phyloP scores from a whole-genome alignment of 2,329 filamentous ascomycete genomes.

The Aureobasidium lini region DNA sequence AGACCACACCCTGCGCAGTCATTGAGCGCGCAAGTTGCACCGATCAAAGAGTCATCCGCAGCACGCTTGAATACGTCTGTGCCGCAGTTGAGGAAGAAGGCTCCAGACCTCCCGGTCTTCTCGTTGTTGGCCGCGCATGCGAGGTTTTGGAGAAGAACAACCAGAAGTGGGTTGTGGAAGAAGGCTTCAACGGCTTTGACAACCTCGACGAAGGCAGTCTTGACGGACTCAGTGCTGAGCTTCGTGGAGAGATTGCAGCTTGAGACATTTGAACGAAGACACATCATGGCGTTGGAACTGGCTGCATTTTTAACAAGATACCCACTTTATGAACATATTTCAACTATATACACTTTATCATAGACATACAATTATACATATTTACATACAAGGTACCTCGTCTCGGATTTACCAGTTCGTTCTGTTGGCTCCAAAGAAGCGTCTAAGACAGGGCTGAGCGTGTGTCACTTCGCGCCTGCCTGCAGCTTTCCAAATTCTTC shows the following conservation, averaged over 20 bases:
- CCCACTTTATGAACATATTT: not conserved
- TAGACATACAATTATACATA: not conserved
- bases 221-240: constrained; percentile 23
- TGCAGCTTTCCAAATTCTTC: not conserved
- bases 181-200: constrained; percentile 73
- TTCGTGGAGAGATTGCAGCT: not conserved
- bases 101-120: constrained; percentile 75
- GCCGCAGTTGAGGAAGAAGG: constrained; percentile 83
- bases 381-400: not conserved
- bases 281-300: not conserved
- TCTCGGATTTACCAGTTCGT: not conserved
- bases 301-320: constrained; percentile 1
- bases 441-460: too few species aligned
- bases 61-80: constrained; percentile 70
- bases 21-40: constrained; percentile 89
- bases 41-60: constrained; percentile 87
- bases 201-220: constrained; percentile 26
- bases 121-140: constrained; percentile 80
- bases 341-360: not conserved
- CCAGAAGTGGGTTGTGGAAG: constrained; percentile 75
- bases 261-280: not conserved
- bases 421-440: too few species aligned
- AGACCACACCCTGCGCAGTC: constrained; percentile 78
- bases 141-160: constrained; percentile 61
- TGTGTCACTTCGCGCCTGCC: not conserved